These are phyloP conservation scores for Aspergillus pseudoviridinutans DNA, from an alignment of 2,329 filamentous ascomycete species.

Conservation along the genomic window DNA sequence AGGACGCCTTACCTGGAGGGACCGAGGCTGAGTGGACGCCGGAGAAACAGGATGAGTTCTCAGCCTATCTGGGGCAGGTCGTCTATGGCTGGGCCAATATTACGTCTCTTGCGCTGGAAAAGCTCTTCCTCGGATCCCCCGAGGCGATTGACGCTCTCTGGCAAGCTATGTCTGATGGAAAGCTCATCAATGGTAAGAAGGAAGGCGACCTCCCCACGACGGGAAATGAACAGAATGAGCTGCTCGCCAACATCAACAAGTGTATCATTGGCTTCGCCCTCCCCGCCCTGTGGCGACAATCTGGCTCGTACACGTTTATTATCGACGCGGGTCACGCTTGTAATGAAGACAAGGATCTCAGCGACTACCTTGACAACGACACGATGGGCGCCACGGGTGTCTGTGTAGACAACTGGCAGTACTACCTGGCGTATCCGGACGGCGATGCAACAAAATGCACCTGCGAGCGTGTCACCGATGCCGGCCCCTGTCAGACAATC, in stretches of 20 bases:
- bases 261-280: constrained; percentile 6
- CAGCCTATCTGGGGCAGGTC: constrained; percentile 6
- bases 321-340: constrained; percentile 10
- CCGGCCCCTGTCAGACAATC: background rate
- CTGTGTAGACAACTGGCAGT: constrained; percentile 4
- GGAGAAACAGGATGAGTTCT: constrained; percentile 6
- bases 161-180: constrained; percentile 5
- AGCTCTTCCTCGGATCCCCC: background rate
- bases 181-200: constrained; percentile 5
- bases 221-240: background rate
- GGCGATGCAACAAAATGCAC: constrained; percentile 17
- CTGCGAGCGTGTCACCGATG: background rate
- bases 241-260: background rate
- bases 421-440: constrained; percentile 13
- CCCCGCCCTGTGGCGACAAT: constrained; percentile 7
- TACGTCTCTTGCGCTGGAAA: background rate
- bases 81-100: constrained; percentile 5
- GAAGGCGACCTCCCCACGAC: background rate
- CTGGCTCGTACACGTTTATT: constrained; percentile 6
- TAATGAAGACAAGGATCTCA: background rate
- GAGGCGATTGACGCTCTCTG: background rate
- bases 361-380: constrained; percentile 4
- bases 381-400: constrained; percentile 1
- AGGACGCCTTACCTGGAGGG: constrained; percentile 1
- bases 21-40: background rate